These are phyloP conservation scores for Pulveroboletus sp. DNA, from an alignment of 1,284 basidiomycete genomes.

Conservation along the genomic window DNA sequence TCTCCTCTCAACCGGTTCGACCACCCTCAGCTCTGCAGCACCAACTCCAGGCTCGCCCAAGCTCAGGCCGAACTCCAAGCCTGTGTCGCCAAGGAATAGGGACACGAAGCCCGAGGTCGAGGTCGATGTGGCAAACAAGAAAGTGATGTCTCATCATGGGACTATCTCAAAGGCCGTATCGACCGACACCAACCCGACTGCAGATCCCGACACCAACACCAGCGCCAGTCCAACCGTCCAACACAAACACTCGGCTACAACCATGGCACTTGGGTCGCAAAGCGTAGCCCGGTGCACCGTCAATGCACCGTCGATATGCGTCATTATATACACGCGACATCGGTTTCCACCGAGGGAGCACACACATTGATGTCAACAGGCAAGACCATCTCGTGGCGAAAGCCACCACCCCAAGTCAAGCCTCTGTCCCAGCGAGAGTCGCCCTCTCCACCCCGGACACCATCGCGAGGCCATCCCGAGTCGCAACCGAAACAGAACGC, in stretches of 20 bases:
- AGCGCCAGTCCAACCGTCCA: not conserved
- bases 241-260: conserved; percentile 12
- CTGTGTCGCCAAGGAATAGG: too few species aligned
- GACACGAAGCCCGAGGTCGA: not conserved
- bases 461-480: not conserved
- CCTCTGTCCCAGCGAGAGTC: not conserved
- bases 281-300: not conserved
- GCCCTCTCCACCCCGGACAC: not conserved
- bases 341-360: not conserved
- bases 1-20: too few species aligned
- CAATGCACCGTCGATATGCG: conserved; percentile 17
- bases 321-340: conserved; percentile 4
- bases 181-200: not conserved
- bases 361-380: not conserved
- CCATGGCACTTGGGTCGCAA: not conserved
- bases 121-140: not conserved
- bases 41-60: too few species aligned
- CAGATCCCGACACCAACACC: not conserved
- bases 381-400: conserved; percentile 10
- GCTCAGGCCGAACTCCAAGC: too few species aligned
- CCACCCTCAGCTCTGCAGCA: too few species aligned
- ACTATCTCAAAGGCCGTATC: not conserved
- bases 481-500: conserved; percentile 4
- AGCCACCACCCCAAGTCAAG: conserved; percentile 7
- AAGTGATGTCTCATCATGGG: not conserved